phyloP scores from a whole-genome alignment of 768 basidiomycete species.

The Hydnomerulius pinastri region DNA sequence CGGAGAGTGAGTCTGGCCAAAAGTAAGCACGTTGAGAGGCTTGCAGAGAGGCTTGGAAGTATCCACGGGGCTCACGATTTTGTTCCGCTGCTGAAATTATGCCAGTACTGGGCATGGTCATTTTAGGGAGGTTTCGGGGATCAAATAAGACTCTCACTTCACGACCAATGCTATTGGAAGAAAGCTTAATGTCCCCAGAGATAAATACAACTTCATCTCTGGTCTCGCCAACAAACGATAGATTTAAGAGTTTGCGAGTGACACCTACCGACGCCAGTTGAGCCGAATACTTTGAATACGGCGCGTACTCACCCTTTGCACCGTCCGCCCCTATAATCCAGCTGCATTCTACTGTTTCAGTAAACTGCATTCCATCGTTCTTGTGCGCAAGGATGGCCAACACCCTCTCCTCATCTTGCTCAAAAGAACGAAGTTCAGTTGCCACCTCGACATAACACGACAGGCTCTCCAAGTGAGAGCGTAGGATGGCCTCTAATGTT shows the following conservation, averaged over 20 bases:
- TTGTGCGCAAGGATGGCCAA: conserved; percentile 25
- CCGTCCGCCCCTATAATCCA: conserved; percentile 44
- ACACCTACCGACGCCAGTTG: conserved; percentile 19
- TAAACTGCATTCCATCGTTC: conserved; percentile 16
- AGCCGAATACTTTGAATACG: no score
- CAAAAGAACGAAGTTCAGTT: conserved; percentile 35
- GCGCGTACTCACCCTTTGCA: conserved; percentile 26
- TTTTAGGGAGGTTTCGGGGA: not conserved
- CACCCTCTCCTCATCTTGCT: conserved; percentile 35
- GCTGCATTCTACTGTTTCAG: conserved; percentile 5
- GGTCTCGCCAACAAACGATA: conserved; percentile 40
- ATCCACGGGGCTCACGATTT: not conserved
- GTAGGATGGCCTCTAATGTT: conserved; percentile 32
- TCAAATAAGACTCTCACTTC: not conserved
- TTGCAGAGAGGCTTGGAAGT: not conserved
- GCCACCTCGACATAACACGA: conserved; percentile 34
- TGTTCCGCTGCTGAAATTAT: not conserved
- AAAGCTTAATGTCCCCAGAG: conserved; percentile 37
- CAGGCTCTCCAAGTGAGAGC: conserved; percentile 26
- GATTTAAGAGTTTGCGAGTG: conserved; percentile 35
- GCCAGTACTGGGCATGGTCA: not conserved
- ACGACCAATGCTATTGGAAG: conserved; percentile 15
- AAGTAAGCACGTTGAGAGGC: not conserved
- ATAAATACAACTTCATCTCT: conserved; percentile 24
- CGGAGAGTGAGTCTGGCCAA: not conserved